Base-by-base conservation (phyloP, 2,329 filamentous ascomycete genomes). In the Pseudogymnoascus sp. region DNA sequence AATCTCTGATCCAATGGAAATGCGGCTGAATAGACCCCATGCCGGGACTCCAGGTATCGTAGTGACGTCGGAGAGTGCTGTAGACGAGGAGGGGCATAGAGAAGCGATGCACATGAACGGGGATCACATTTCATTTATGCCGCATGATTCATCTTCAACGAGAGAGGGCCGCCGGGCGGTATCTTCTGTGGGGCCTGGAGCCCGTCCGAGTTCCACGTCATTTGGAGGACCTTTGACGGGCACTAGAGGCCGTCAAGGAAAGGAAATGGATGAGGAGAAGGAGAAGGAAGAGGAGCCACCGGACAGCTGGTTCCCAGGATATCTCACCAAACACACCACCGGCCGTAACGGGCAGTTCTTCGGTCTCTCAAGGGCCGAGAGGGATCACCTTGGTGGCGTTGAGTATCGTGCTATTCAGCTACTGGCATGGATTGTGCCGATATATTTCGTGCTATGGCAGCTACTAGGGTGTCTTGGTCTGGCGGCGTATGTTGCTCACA, bases 321-420 rank as follows among this genome's bases (percentile, higher is more conserved):
- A 55, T 55, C 49, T 55, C 28, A 55, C 49, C 5, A 55, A 71
- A 9, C 71, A 70, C 6, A 75, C 72, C 1, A 84, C 97, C 61
- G 93, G 89, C 25, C 87, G 95, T 66, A 99, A 99, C 73, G 97
- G 93, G 9, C 88, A 90, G 40, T 99, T 97, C 71, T 83, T 95
- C 8, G 91, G 93, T 67, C 76, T 99, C 66, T 90, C 89, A 0
- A 89, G 96, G 68, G 91, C 96, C 66, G 92, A 99, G 75, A 85
- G 95, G 67, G 93, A 99, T 72, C 95, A 97, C 74, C 79, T 99
- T 2, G 95, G 95, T 11, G 95, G 95, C 21, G 96, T 99, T 66
- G 95, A 99, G 74, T 99, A 99, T 71, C 88, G 95, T 5, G 90
- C 93, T 0, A 75, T 99, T 64, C 96, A 96, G 74, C 91, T 88